Evolutionary conservation across 192 early-diverging fungal species (phyloP).

Genomic region (Coemansia umbellata): DNA sequence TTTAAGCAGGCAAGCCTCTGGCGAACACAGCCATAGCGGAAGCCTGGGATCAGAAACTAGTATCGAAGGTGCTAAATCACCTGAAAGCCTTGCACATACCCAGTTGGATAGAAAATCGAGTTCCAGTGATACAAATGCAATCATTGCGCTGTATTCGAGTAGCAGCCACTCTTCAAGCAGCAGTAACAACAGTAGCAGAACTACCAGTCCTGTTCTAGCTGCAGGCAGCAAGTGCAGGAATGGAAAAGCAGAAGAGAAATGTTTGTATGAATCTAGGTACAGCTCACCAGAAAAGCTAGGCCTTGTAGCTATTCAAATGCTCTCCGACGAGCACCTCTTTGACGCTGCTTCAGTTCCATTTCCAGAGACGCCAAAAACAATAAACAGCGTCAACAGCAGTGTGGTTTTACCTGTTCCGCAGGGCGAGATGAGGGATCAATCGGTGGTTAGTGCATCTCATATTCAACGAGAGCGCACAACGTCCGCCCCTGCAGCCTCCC

Average conservation of each 20-base stretch:
- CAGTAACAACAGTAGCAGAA: constrained; percentile 9
- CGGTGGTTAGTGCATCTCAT: too few relatives aligned
- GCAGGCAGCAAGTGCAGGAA: too few relatives aligned
- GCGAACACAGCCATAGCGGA: not conserved
- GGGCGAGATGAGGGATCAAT: too few relatives aligned
- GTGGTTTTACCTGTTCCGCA: too few relatives aligned
- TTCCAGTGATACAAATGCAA: constrained; percentile 12
- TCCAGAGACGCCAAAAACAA: constrained; percentile 25
- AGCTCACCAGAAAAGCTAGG: not conserved
- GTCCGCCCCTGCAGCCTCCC: too few relatives aligned
- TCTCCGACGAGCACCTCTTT: constrained; percentile 9
- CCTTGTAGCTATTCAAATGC: not conserved
- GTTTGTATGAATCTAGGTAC: too few relatives aligned
- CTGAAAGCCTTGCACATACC: not conserved
- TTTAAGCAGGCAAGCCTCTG: constrained; percentile 11
- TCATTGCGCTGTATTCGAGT: constrained; percentile 30
- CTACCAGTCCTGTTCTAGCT: not conserved
- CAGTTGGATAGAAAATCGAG: not conserved
- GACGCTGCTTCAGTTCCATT: constrained; percentile 20
- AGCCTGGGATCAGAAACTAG: not conserved
- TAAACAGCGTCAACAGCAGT: not conserved
- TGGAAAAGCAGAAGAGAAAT: too few relatives aligned
- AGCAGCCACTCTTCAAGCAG: not conserved
- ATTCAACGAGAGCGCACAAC: too few relatives aligned
- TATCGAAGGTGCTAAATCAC: not conserved